Conservation (phyloP, 2,329 filamentous ascomycete genomes). For the Colletotrichum sp. region DNA sequence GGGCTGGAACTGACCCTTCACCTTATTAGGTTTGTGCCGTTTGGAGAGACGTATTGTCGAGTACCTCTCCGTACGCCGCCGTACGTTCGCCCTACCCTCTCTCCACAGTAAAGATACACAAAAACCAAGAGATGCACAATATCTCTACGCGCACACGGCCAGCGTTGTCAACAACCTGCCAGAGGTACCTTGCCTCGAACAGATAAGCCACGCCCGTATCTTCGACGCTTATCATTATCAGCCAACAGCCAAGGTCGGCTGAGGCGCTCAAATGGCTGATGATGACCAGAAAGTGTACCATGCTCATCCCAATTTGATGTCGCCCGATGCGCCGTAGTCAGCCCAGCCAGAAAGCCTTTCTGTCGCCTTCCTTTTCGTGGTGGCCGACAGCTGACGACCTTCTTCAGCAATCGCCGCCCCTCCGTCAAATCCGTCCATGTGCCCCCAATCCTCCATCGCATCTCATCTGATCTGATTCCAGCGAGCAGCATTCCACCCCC, state of each 20-base stretch:
- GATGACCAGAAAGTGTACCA: neutral
- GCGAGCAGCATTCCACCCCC: neutral
- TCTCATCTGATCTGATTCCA: slow-evolving; percentile 11
- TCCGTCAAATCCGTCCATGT: neutral
- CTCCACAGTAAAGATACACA: slow-evolving; percentile 3
- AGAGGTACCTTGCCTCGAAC: neutral
- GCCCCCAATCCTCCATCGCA: neutral
- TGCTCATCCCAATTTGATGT: neutral
- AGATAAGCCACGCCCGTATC: neutral
- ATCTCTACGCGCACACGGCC: neutral
- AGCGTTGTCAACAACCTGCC: neutral
- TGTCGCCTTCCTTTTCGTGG: neutral
- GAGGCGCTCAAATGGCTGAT: neutral
- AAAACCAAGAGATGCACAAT: neutral
- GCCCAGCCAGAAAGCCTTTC: neutral
- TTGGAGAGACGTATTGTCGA: neutral
- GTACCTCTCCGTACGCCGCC: neutral
- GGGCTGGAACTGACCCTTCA: neutral
- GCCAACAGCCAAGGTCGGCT: neutral
- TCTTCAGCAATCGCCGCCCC: neutral
- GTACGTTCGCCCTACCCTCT: neutral
- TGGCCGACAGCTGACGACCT: neutral
- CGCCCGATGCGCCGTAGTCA: neutral
- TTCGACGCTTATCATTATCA: neutral
- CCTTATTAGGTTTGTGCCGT: neutral